phyloP scores from a whole-genome alignment of 2,329 filamentous ascomycete genomes.

The Fonsecaea pedrosoi region DNA sequence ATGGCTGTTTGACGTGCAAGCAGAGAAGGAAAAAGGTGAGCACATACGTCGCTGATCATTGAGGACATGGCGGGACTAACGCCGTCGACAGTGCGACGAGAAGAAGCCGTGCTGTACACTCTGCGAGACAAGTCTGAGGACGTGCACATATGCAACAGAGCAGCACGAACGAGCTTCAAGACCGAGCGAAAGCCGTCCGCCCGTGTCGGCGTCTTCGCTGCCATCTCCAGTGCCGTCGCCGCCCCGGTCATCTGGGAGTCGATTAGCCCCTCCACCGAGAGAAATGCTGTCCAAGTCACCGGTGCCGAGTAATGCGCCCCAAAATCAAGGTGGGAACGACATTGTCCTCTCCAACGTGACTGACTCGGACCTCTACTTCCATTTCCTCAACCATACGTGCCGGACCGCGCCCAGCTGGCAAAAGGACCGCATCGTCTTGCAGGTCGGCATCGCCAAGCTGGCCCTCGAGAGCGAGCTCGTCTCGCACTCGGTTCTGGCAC shows the following conservation, averaged over 20 bases:
- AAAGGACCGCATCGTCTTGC: not conserved
- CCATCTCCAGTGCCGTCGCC: not conserved
- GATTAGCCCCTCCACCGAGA: not conserved
- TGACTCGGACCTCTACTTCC: not conserved
- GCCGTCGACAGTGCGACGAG: not conserved
- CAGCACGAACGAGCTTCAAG: not conserved
- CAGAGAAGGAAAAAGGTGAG: conserved; percentile 1
- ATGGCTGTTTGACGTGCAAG: not conserved
- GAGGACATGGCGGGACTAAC: too few relatives aligned
- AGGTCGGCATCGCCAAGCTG: conserved; percentile 1
- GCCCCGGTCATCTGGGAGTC: not conserved
- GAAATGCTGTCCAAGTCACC: not conserved
- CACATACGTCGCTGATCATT: not conserved
- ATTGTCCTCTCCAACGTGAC: not conserved
- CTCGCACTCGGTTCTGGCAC: not conserved
- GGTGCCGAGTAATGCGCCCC: not conserved
- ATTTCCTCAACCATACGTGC: not conserved
- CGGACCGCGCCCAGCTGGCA: not conserved
- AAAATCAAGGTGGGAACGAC: not conserved
- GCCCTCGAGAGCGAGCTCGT: not conserved
- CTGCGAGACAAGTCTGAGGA: not conserved
- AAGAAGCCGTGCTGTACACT: not conserved
- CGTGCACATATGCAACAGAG: not conserved
- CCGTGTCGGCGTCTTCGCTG: not conserved
- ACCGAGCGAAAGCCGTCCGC: not conserved